These are phyloP conservation scores for Pyrenochaeta sp. DNA, from an alignment of 2,329 filamentous ascomycete genomes.

Conservation along the genomic window DNA sequence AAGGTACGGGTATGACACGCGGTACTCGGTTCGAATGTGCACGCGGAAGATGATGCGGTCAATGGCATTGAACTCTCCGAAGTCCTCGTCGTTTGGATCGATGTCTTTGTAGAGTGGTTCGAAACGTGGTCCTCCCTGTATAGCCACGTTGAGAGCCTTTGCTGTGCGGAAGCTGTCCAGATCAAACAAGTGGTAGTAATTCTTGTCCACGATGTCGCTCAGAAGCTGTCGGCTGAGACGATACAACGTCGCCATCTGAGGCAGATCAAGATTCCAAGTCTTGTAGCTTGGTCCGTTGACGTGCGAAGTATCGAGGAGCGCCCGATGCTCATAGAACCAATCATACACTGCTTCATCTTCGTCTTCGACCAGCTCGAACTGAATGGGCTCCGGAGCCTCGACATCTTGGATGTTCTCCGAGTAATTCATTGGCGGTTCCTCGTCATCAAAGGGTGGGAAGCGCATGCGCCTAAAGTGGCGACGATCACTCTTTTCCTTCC, in stretches of 20 bases:
- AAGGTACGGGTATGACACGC: constrained; percentile 90
- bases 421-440: constrained; percentile 96
- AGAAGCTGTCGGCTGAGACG: constrained; percentile 89
- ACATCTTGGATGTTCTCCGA: constrained; percentile 99
- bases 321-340: constrained; percentile 97
- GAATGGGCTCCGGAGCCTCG: constrained; percentile 94
- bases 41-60: constrained; percentile 98
- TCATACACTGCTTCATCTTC: constrained; percentile 92
- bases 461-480: constrained; percentile 98
- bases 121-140: constrained; percentile 96
- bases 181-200: constrained; percentile 98
- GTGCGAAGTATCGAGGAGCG: constrained; percentile 87
- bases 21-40: constrained; percentile 92
- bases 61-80: constrained; percentile 99
- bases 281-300: constrained; percentile 98
- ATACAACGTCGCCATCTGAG: constrained; percentile 95
- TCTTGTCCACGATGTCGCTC: constrained; percentile 91
- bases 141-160: constrained; percentile 95
- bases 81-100: constrained; percentile 98
- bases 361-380: constrained; percentile 95
- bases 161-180: constrained; percentile 93
- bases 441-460: constrained; percentile 97
- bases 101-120: constrained; percentile 98
- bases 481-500: constrained; percentile 95
- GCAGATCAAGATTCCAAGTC: constrained; percentile 88